These are phyloP conservation scores for Rosa hybrid DNA, from an alignment of 331 rosid species.

Conservation along the genomic window DNA sequence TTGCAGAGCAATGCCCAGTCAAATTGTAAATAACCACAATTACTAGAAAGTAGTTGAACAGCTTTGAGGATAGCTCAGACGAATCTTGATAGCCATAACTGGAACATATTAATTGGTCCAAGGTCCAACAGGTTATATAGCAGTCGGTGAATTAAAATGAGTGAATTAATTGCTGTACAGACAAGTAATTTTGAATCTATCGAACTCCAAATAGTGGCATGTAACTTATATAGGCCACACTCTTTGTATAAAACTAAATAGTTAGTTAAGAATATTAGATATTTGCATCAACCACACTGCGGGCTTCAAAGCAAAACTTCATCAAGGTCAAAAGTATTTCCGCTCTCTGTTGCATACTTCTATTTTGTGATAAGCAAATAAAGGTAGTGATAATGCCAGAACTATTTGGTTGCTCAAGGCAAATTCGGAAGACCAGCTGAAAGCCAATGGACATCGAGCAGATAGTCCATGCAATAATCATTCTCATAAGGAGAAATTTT, in stretches of 20 bases:
- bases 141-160: not conserved
- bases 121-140: not conserved
- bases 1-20: not conserved
- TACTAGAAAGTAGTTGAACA: not conserved
- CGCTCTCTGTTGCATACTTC: not conserved
- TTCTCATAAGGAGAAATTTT: not conserved
- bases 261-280: not conserved
- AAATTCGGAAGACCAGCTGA: not conserved
- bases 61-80: not conserved
- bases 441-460: not conserved
- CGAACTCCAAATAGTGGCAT: not conserved
- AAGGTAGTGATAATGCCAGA: conserved; percentile 5
- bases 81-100: not conserved
- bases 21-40: not conserved
- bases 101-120: not conserved
- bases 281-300: not conserved
- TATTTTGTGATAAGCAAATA: not conserved
- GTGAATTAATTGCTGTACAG: not conserved
- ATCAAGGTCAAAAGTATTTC: not conserved
- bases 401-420: not conserved
- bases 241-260: not conserved
- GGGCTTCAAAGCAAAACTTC: not conserved
- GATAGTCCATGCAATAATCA: not conserved
- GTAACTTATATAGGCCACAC: not conserved
- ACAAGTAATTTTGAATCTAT: conserved; percentile 7